These are phyloP conservation scores for Balakata baccata DNA, from an alignment of 345 rosid species.

Conservation along the genomic window DNA sequence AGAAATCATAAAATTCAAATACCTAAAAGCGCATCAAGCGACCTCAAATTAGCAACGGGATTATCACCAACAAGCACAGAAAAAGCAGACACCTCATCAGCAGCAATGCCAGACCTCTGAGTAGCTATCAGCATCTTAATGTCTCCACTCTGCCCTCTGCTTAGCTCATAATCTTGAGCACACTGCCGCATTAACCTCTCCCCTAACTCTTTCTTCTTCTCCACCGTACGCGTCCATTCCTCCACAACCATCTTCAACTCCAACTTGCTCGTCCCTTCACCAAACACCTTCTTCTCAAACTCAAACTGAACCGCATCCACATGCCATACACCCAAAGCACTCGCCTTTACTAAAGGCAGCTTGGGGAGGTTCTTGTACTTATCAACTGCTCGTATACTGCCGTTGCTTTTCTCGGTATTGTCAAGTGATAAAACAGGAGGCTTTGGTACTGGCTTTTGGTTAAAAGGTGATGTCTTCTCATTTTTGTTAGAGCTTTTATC, in stretches of 20 bases:
- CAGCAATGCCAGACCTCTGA: slow-evolving; percentile 87
- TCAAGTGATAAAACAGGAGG: slow-evolving; percentile 54
- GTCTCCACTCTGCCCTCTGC: slow-evolving; percentile 72
- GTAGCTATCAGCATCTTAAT: slow-evolving; percentile 83
- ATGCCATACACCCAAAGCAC: slow-evolving; percentile 66
- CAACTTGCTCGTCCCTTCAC: slow-evolving; percentile 24
- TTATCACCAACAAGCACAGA: slow-evolving; percentile 85
- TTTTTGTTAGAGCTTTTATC: not conserved
- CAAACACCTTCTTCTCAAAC: slow-evolving; percentile 67
- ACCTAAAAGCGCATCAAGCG: slow-evolving; percentile 92
- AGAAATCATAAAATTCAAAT: slow-evolving; percentile 13
- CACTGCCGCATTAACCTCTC: slow-evolving; percentile 86
- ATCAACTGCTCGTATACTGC: slow-evolving; percentile 28
- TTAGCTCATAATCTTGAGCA: slow-evolving; percentile 52
- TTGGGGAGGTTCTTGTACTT: slow-evolving; percentile 61
- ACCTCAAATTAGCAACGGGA: slow-evolving; percentile 79
- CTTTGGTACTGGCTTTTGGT: slow-evolving; percentile 42
- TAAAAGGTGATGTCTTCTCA: slow-evolving; percentile 8
- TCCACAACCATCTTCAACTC: slow-evolving; percentile 40
- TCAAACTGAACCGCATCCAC: slow-evolving; percentile 67
- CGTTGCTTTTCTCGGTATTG: slow-evolving; percentile 12
- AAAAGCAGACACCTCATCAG: slow-evolving; percentile 90
- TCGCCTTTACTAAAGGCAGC: slow-evolving; percentile 71
- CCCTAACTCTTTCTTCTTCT: slow-evolving; percentile 66
- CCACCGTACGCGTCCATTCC: slow-evolving; percentile 54